These are phyloP conservation scores for Kingdonia uniflora DNA, from an alignment of 164 flowering plant genomes.

Conservation along the genomic window DNA sequence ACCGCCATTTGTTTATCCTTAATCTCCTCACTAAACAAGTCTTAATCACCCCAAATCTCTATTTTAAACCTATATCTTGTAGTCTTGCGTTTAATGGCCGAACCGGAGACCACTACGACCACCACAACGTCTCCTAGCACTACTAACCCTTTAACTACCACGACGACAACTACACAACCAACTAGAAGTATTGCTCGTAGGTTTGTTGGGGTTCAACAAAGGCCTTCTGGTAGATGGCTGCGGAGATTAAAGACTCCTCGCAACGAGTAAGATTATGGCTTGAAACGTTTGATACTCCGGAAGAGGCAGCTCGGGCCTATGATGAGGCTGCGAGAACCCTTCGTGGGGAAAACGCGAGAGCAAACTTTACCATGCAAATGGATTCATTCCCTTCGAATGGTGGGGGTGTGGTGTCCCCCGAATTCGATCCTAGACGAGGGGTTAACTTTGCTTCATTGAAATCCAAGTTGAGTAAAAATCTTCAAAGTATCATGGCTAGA, in stretches of 20 bases:
- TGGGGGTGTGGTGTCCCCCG: no score
- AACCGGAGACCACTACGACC: background rate
- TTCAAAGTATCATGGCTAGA: slow-evolving; percentile 58
- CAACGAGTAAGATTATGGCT: slow-evolving; percentile 63
- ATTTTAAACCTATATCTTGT: background rate
- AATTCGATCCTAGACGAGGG: slow-evolving; percentile 10
- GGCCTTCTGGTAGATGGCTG: slow-evolving; percentile 83
- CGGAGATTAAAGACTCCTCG: slow-evolving; percentile 75
- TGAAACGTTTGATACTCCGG: slow-evolving; percentile 65
- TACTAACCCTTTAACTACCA: slow-evolving; percentile 7
- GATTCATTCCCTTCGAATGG: no score
- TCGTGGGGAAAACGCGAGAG: slow-evolving; percentile 64
- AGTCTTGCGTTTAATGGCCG: slow-evolving; percentile 7
- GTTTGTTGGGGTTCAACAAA: slow-evolving; percentile 57
- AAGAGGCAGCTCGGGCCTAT: slow-evolving; percentile 70
- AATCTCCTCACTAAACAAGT: background rate
- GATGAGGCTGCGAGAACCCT: slow-evolving; percentile 74
- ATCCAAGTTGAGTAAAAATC: slow-evolving; percentile 60
- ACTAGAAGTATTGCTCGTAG: slow-evolving; percentile 21
- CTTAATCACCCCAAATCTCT: background rate
- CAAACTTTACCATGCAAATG: slow-evolving; percentile 36
- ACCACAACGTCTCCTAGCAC: slow-evolving; percentile 8
- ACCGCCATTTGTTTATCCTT: slow-evolving; percentile 4
- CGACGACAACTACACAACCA: slow-evolving; percentile 7
- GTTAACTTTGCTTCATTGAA: slow-evolving; percentile 50